phyloP scores from a whole-genome alignment of 1,284 basidiomycete genomes.

The Cerrena zonata region DNA sequence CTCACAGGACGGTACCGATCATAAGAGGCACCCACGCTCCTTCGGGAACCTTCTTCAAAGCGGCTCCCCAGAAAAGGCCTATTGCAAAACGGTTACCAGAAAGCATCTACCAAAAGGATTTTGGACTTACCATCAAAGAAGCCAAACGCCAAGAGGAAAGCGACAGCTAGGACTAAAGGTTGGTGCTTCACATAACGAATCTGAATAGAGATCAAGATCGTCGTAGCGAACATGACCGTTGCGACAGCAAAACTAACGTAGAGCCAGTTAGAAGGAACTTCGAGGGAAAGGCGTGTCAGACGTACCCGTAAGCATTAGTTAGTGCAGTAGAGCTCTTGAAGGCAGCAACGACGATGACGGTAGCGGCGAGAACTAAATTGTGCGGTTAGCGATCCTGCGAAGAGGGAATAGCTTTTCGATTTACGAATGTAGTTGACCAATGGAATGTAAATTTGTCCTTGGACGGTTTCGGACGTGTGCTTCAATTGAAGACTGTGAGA shows the following conservation, averaged over 20 bases:
- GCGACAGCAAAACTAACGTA: constrained; percentile 47
- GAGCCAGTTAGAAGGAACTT: not conserved
- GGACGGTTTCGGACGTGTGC: constrained; percentile 53
- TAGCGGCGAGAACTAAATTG: constrained; percentile 43
- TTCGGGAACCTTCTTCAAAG: constrained; percentile 53
- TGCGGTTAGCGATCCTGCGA: not conserved
- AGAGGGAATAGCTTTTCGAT: too few relatives aligned
- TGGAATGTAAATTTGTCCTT: constrained; percentile 64
- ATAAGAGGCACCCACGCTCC: constrained; percentile 63
- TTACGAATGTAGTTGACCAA: constrained; percentile 47
- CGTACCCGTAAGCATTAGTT: constrained; percentile 46
- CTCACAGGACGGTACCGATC: constrained; percentile 47
- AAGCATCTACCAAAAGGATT: not conserved
- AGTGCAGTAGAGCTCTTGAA: constrained; percentile 49
- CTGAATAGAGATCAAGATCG: constrained; percentile 50
- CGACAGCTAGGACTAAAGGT: constrained; percentile 38
- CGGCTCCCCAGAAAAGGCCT: constrained; percentile 58
- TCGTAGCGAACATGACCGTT: constrained; percentile 60
- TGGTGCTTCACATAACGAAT: constrained; percentile 51
- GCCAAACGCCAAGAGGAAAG: constrained; percentile 51
- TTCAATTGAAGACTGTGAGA: constrained; percentile 41
- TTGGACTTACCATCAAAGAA: constrained; percentile 46
- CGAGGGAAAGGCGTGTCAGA: not conserved
- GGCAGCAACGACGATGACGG: constrained; percentile 50
- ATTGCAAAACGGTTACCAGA: not conserved